Conservation (phyloP, 2,329 filamentous ascomycete genomes). For the Trichoderma endophyticum region DNA sequence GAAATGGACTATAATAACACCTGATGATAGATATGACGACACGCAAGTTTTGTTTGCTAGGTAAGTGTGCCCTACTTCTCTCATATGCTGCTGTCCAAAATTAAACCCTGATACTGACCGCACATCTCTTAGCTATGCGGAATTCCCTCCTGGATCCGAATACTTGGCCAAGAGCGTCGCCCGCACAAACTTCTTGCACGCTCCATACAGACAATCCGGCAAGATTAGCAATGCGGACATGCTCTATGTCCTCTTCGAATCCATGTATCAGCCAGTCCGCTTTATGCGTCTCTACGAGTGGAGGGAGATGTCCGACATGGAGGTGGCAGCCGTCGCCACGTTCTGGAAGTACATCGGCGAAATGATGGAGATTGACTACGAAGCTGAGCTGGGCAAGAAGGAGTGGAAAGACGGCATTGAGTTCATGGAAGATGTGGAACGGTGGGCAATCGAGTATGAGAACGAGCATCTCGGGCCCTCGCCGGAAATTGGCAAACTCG, state of each 20-base stretch:
- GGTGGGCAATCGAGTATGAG: conserved; percentile 58
- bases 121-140: conserved; percentile 28
- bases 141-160: conserved; percentile 30
- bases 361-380: conserved; percentile 61
- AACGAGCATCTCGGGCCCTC: conserved; percentile 54
- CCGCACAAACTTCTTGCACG: conserved; percentile 41
- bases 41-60: conserved; percentile 38
- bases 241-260: conserved; percentile 49
- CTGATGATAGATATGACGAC: conserved; percentile 39
- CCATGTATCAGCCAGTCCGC: conserved; percentile 61
- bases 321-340: conserved; percentile 62
- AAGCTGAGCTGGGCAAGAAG: conserved; percentile 34
- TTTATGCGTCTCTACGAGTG: conserved; percentile 69
- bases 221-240: conserved; percentile 39
- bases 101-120: background rate
- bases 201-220: conserved; percentile 35
- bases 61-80: conserved; percentile 23
- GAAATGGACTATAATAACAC: background rate
- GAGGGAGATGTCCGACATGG: conserved; percentile 63
- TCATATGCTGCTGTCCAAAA: background rate
- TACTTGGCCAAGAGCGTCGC: conserved; percentile 35
- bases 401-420: conserved; percentile 50
- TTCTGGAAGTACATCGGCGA: conserved; percentile 72
- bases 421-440: conserved; percentile 47
- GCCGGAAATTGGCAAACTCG: conserved; percentile 47